Conservation (phyloP, 1,284 basidiomycete species). For the Heterobasidion parviporum region DNA sequence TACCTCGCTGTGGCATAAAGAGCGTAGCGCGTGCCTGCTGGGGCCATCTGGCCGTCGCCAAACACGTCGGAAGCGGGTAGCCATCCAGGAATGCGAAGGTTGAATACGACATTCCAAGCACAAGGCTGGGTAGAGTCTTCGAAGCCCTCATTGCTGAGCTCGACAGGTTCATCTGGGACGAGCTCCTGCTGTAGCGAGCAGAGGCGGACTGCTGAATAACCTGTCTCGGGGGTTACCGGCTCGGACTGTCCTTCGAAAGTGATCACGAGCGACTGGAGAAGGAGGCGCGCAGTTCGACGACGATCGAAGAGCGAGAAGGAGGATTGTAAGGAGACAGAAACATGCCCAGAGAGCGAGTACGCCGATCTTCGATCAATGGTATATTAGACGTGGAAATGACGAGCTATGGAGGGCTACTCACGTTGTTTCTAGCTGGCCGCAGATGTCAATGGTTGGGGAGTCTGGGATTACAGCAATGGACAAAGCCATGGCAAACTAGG, state of each 20-base stretch:
- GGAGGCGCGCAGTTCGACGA: constrained; percentile 35
- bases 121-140: constrained; percentile 44
- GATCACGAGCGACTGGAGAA: constrained; percentile 59
- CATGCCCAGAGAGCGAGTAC: constrained; percentile 71
- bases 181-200: constrained; percentile 61
- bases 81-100: constrained; percentile 71
- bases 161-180: constrained; percentile 38
- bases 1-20: constrained; percentile 61
- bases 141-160: constrained; percentile 54
- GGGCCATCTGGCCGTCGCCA: constrained; percentile 30
- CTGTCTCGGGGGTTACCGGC: constrained; percentile 43
- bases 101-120: constrained; percentile 65
- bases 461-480: too few species aligned
- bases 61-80: constrained; percentile 50
- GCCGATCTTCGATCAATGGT: constrained; percentile 39
- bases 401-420: constrained; percentile 28
- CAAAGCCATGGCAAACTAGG: too few species aligned
- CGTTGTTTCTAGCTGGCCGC: constrained; percentile 58
- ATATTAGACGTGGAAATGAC: constrained; percentile 3
- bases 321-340: constrained; percentile 49
- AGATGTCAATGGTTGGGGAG: constrained; percentile 41
- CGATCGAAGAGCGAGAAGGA: constrained; percentile 41
- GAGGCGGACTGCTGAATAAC: constrained; percentile 57
- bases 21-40: constrained; percentile 52
- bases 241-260: constrained; percentile 76